Conservation (phyloP, 108 stramenopile species). For the Conticribra guillardii region DNA sequence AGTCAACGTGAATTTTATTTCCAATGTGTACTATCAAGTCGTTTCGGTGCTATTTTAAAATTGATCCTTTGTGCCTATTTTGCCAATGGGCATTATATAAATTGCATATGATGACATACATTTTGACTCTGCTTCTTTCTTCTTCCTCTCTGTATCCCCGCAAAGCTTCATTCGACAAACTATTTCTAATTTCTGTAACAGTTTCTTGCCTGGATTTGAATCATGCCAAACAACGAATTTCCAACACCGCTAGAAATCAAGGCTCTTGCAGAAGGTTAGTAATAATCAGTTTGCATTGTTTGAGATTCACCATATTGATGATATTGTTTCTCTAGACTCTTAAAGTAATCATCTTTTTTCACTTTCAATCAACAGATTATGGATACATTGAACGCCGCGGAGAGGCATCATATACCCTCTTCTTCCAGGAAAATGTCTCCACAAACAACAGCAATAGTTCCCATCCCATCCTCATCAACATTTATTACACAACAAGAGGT, state of each 20-base stretch:
- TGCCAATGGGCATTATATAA: too few relatives aligned
- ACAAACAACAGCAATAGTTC: background rate
- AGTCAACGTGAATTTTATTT: too few relatives aligned
- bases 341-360: background rate
- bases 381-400: conserved; percentile 28
- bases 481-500: conserved; percentile 42
- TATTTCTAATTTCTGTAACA: background rate
- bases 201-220: background rate
- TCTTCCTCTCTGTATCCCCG: too few relatives aligned
- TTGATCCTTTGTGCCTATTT: too few relatives aligned
- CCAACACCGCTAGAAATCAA: conserved; percentile 21
- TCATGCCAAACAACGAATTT: too few relatives aligned
- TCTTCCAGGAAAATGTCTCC: conserved; percentile 18
- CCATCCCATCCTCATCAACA: conserved; percentile 29
- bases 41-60: too few relatives aligned
- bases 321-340: background rate
- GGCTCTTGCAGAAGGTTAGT: conserved; percentile 14
- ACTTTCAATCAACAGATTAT: conserved; percentile 11
- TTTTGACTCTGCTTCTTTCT: too few relatives aligned
- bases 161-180: too few relatives aligned
- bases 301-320: background rate
- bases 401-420: conserved; percentile 30
- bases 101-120: too few relatives aligned
- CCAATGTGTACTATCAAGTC: too few relatives aligned
- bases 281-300: background rate